These are phyloP conservation scores for Buddleja alternifolia DNA, from an alignment of 257 asterid species.

Conservation along the genomic window DNA sequence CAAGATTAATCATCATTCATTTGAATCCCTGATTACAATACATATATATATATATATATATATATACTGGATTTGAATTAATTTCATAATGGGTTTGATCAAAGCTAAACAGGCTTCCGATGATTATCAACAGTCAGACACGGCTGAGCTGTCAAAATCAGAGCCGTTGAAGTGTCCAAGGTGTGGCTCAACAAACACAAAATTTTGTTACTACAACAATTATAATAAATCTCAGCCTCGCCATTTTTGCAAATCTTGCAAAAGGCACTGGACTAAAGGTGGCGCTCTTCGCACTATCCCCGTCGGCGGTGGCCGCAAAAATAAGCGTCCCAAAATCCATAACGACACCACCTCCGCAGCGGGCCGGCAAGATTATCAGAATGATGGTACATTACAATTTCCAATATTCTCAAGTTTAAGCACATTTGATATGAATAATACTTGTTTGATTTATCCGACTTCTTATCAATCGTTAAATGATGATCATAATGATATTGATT, in stretches of 20 bases:
- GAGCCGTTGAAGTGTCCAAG: constrained; percentile 35
- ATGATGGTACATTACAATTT: constrained; percentile 11
- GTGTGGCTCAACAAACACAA: constrained; percentile 35
- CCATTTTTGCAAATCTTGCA: constrained; percentile 39
- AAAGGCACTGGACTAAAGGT: constrained; percentile 42
- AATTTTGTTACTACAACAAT: constrained; percentile 38
- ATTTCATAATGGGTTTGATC: constrained; percentile 40
- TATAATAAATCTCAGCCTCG: constrained; percentile 43
- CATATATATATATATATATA: too few species aligned
- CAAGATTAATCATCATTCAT: too few species aligned
- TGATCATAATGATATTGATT: background rate
- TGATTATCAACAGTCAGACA: constrained; percentile 22
- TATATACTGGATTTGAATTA: background rate
- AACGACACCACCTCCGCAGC: background rate
- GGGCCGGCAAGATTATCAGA: background rate
- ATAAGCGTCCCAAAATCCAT: constrained; percentile 23
- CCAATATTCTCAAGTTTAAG: constrained; percentile 26
- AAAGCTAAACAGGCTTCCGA: constrained; percentile 32
- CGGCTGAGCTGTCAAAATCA: constrained; percentile 29
- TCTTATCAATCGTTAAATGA: constrained; percentile 17
- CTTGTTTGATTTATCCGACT: constrained; percentile 25
- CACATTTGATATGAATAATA: constrained; percentile 19
- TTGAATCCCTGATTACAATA: too few species aligned
- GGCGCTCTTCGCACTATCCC: constrained; percentile 39
- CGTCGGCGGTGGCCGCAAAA: constrained; percentile 36